Conservation (phyloP, 139 green algal genomes). For the Asterochloris erici region DNA sequence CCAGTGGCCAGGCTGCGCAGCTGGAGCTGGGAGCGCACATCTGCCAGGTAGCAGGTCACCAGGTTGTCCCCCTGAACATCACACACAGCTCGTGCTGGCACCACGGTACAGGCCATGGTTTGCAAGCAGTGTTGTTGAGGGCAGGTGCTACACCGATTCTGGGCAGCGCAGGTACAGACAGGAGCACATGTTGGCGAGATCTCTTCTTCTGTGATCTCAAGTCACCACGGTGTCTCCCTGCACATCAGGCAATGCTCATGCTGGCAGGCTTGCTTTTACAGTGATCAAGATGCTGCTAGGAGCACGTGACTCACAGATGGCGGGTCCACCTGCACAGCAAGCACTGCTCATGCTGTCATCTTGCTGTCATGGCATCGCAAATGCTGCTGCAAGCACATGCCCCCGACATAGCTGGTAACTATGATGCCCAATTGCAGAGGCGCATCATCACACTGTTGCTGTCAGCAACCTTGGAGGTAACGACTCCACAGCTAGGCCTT, state of each 20-base stretch:
- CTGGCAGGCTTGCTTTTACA: too few relatives aligned
- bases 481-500: too few relatives aligned
- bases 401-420: too few relatives aligned
- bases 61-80: conserved; percentile 64
- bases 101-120: background rate
- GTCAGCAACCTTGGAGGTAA: too few relatives aligned
- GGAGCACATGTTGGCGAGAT: background rate
- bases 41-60: conserved; percentile 65
- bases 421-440: too few relatives aligned
- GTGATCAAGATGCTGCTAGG: too few relatives aligned
- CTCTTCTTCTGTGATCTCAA: too few relatives aligned
- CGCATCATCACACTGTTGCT: too few relatives aligned
- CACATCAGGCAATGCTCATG: too few relatives aligned
- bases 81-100: conserved; percentile 17
- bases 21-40: conserved; percentile 60
- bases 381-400: too few relatives aligned
- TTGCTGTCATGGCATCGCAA: too few relatives aligned
- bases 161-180: background rate
- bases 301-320: background rate
- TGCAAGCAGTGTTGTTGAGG: background rate
- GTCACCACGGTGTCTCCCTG: too few relatives aligned
- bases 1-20: conserved; percentile 48
- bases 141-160: background rate
- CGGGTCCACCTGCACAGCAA: conserved; percentile 54
- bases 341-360: background rate